These are phyloP conservation scores for Aspergillus cristatus DNA, from an alignment of 495 filamentous ascomycete genomes.

Conservation along the genomic window DNA sequence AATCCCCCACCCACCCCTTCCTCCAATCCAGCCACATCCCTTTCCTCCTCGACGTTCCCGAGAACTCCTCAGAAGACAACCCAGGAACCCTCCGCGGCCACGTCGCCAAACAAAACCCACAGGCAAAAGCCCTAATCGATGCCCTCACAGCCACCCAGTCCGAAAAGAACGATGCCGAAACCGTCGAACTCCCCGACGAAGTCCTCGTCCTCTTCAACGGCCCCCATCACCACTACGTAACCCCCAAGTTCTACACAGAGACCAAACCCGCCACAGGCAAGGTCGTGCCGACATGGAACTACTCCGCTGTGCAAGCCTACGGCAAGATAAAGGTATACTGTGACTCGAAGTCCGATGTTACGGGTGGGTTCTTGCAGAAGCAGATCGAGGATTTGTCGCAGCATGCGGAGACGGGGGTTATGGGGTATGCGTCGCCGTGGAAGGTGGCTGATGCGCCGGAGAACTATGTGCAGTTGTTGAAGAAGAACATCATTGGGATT, in stretches of 20 bases:
- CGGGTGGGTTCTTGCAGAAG: constrained; percentile 28
- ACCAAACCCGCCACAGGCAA: constrained; percentile 48
- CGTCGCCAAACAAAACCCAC: constrained; percentile 46
- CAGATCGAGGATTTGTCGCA: constrained; percentile 40
- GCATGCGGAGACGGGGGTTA: constrained; percentile 36
- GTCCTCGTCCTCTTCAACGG: constrained; percentile 45
- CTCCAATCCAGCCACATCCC: constrained; percentile 49
- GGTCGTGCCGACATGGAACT: constrained; percentile 56
- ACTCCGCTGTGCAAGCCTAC: constrained; percentile 48
- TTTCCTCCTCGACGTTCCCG: constrained; percentile 40
- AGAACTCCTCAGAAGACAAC: constrained; percentile 15
- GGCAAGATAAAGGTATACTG: constrained; percentile 39
- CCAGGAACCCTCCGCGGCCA: constrained; percentile 41
- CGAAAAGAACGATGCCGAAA: constrained; percentile 6
- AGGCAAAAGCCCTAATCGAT: constrained; percentile 47
- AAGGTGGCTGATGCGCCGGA: constrained; percentile 41
- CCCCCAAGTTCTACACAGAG: constrained; percentile 50
- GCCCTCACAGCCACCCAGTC: constrained; percentile 14
- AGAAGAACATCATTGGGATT: constrained; percentile 47
- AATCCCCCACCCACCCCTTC: constrained; percentile 31
- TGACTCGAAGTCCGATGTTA: constrained; percentile 24
- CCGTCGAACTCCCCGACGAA: constrained; percentile 16
- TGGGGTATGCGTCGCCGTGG: constrained; percentile 41
- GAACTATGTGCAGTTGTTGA: constrained; percentile 36
- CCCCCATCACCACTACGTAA: constrained; percentile 45